These are phyloP conservation scores for Ocimum tenuiflorum DNA, from an alignment of 257 asterid genomes.

Conservation along the genomic window DNA sequence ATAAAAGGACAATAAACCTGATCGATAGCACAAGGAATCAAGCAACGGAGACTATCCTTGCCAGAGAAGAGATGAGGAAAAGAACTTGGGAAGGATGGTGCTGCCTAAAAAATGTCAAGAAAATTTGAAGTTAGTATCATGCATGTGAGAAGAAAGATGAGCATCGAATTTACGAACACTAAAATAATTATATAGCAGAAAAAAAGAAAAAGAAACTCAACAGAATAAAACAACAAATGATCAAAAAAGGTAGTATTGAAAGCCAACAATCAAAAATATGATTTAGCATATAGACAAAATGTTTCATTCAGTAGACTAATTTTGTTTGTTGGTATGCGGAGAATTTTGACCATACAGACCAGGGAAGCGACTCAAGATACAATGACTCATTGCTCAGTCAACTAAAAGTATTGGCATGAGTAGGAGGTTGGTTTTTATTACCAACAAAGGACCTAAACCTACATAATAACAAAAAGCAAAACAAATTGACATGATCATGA, in stretches of 20 bases:
- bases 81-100: slow-evolving; percentile 91
- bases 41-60: slow-evolving; percentile 65
- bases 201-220: too few relatives aligned
- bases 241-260: too few relatives aligned
- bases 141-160: background rate
- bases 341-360: background rate
- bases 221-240: too few relatives aligned
- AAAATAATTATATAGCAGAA: too few relatives aligned
- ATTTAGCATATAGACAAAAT: background rate
- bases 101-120: slow-evolving; percentile 48
- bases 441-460: too few relatives aligned
- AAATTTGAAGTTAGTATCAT: slow-evolving; percentile 8
- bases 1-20: slow-evolving; percentile 52
- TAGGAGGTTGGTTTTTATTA: background rate
- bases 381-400: too few relatives aligned
- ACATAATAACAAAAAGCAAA: too few relatives aligned
- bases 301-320: background rate
- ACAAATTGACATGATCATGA: background rate
- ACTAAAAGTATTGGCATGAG: background rate
- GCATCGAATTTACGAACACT: too few relatives aligned
- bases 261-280: too few relatives aligned
- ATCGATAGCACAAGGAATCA: slow-evolving; percentile 97
- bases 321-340: background rate
- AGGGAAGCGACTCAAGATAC: too few relatives aligned
- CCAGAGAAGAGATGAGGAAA: slow-evolving; percentile 83